Conservation (phyloP, 345 rosid species). For the Mallotus nudiflorus region DNA sequence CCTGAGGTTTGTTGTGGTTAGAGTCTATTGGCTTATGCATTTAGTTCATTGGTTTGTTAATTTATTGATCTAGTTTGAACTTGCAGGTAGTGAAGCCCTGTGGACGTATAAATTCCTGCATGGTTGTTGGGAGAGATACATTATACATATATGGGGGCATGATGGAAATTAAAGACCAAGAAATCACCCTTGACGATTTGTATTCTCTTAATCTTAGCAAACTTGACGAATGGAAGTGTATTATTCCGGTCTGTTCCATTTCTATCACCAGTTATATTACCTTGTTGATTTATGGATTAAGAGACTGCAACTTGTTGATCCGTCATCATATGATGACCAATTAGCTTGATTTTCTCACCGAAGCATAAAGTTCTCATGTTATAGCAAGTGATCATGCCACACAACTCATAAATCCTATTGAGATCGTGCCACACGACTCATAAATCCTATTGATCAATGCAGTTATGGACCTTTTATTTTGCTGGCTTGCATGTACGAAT, state of each 20-base stretch:
- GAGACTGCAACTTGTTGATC: not conserved
- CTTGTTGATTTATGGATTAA: conserved; percentile 1
- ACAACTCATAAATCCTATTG: not conserved
- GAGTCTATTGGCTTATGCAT: conserved; percentile 9
- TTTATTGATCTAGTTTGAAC: conserved; percentile 21
- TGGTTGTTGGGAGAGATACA: conserved; percentile 90
- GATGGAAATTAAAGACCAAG: conserved; percentile 94
- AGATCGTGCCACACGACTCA: not conserved
- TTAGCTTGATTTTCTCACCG: not conserved
- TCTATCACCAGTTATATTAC: conserved; percentile 16
- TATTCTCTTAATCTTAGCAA: conserved; percentile 93
- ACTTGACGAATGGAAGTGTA: conserved; percentile 98
- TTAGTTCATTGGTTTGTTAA: not conserved
- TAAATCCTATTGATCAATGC: not conserved
- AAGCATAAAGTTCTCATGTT: not conserved
- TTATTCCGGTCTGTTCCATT: conserved; percentile 74
- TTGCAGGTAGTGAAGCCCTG: conserved; percentile 87
- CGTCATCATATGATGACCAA: not conserved
- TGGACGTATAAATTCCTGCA: conserved; percentile 91
- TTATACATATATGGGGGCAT: conserved; percentile 92
- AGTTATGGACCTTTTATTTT: not conserved
- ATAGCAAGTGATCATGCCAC: not conserved
- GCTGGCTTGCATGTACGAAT: not conserved
- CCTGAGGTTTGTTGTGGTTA: conserved; percentile 63
- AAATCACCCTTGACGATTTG: conserved; percentile 89